phyloP scores from a whole-genome alignment of 805 yeast genomes.

The Yamadazyma tumulicola region DNA sequence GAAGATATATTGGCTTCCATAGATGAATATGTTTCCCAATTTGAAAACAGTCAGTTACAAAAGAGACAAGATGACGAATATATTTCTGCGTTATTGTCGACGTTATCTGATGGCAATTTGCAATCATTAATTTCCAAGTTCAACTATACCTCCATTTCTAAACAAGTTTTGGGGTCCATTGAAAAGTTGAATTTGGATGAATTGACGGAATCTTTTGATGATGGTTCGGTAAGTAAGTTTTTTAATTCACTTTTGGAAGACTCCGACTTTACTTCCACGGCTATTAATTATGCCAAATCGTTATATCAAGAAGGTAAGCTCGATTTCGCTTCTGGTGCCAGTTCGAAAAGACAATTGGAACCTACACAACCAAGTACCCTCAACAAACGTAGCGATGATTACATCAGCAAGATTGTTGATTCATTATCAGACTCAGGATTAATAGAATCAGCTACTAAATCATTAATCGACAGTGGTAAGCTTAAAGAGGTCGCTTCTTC shows the following conservation, averaged over 20 bases:
- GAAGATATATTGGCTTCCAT: conserved; percentile 9
- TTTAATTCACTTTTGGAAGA: conserved; percentile 16
- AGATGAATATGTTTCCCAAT: conserved; percentile 8
- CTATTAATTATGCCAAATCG: conserved; percentile 16
- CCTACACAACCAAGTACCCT: not conserved
- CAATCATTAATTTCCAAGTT: conserved; percentile 9
- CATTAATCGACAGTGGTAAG: conserved; percentile 20
- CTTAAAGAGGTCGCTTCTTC: conserved; percentile 18
- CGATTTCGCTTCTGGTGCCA: conserved; percentile 3
- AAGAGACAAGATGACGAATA: conserved; percentile 8
- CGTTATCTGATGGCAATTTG: conserved; percentile 8
- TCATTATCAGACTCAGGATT: conserved; percentile 21
- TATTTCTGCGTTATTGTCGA: conserved; percentile 6
- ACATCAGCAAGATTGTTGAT: conserved; percentile 17
- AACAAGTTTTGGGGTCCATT: conserved; percentile 6
- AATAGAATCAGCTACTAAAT: conserved; percentile 18
- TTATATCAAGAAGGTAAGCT: conserved; percentile 13
- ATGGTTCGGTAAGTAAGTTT: conserved; percentile 12
- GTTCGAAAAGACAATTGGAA: conserved; percentile 3
- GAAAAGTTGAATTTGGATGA: conserved; percentile 6
- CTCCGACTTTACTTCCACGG: conserved; percentile 12
- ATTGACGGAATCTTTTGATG: conserved; percentile 8
- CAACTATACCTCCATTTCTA: conserved; percentile 6
- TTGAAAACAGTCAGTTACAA: conserved; percentile 2
- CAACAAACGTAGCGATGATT: conserved; percentile 14